Conservation (phyloP, 2,329 filamentous ascomycete genomes). For the Magnaporthales sp. region DNA sequence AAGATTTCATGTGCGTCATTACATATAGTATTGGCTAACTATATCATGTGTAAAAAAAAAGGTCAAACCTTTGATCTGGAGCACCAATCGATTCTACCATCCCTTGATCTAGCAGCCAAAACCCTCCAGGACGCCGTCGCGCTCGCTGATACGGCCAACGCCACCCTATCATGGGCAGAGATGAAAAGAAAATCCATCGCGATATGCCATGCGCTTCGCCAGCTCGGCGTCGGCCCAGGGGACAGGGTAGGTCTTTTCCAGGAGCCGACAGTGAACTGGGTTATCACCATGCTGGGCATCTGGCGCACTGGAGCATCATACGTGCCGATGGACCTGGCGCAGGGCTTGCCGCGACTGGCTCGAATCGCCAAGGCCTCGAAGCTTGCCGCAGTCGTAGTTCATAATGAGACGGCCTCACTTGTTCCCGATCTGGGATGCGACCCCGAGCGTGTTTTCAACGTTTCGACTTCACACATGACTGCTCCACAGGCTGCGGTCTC, state of each 20-base stretch:
- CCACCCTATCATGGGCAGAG: neutral
- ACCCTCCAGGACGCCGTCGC: neutral
- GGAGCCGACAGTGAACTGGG: constrained; percentile 18
- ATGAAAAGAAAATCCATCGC: neutral
- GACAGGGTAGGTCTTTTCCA: constrained; percentile 6
- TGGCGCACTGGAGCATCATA: constrained; percentile 20
- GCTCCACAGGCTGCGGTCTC: neutral
- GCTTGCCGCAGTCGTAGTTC: constrained; percentile 19
- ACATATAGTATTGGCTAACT: neutral
- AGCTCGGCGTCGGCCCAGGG: neutral
- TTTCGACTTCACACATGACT: neutral
- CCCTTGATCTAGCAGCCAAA: neutral
- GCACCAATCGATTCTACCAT: neutral
- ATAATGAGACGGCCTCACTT: neutral
- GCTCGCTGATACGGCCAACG: neutral
- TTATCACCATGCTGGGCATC: constrained; percentile 24
- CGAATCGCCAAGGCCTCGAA: constrained; percentile 10
- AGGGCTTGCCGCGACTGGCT: constrained; percentile 14
- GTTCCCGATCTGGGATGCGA: neutral
- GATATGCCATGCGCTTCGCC: neutral
- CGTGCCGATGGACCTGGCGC: constrained; percentile 25
- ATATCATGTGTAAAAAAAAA: neutral
- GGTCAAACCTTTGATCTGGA: neutral
- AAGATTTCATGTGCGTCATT: too few relatives aligned
- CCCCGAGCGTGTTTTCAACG: neutral